Conservation (phyloP, 306 rosid species). For the Lablab purpureus region DNA sequence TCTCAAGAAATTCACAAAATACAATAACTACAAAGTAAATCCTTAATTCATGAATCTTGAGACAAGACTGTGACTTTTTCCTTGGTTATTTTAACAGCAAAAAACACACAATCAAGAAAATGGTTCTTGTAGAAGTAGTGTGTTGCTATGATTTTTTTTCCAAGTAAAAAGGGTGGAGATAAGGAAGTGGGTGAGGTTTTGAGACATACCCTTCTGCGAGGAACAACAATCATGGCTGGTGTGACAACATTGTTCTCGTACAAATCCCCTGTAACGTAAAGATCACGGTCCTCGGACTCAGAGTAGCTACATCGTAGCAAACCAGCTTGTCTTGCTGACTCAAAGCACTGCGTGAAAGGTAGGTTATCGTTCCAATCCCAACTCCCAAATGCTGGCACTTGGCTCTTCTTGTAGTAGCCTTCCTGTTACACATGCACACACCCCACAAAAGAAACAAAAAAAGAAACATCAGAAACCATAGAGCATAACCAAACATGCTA, state of each 20-base stretch:
- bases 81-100: not conserved
- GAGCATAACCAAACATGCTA: not conserved
- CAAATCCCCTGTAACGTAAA: conserved; percentile 77
- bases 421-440: conserved; percentile 48
- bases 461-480: not conserved
- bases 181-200: too few relatives aligned
- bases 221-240: conserved; percentile 88
- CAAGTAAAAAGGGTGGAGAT: too few relatives aligned
- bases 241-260: conserved; percentile 77
- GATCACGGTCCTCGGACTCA: conserved; percentile 66
- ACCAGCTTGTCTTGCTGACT: conserved; percentile 73
- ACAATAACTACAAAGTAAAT: not conserved
- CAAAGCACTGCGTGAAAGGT: conserved; percentile 90
- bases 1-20: not conserved
- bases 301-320: conserved; percentile 59
- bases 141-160: too few relatives aligned
- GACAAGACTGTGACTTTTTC: not conserved
- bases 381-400: conserved; percentile 89
- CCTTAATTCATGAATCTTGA: not conserved
- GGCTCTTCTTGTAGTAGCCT: conserved; percentile 61
- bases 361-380: conserved; percentile 93
- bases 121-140: too few relatives aligned
- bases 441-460: not conserved
- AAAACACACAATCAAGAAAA: not conserved
- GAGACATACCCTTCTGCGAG: conserved; percentile 70